phyloP scores from a whole-genome alignment of 495 filamentous ascomycete genomes.

The Hypomontagnella submonticulosa region DNA sequence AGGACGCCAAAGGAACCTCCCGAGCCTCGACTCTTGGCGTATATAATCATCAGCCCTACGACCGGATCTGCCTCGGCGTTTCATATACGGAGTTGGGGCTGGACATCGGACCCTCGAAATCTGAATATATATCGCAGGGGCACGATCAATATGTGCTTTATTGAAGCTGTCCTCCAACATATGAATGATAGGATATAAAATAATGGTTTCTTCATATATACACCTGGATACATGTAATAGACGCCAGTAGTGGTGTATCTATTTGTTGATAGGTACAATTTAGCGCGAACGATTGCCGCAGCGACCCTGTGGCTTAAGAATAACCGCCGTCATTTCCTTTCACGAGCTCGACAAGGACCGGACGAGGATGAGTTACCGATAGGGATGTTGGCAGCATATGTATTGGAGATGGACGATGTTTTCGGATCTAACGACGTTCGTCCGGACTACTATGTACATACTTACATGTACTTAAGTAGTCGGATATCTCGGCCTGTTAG shows the following conservation, averaged over 20 bases:
- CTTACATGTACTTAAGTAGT: conserved; percentile 10
- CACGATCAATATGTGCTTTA: neutral
- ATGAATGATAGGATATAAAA: neutral
- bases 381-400: too few species aligned
- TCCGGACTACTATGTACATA: too few species aligned
- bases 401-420: too few species aligned
- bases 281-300: neutral
- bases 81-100: conserved; percentile 10
- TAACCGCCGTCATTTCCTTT: conserved; percentile 9
- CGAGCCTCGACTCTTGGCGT: conserved; percentile 20
- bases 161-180: neutral
- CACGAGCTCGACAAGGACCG: conserved; percentile 6
- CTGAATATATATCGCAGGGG: neutral
- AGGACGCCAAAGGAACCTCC: neutral
- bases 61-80: conserved; percentile 28
- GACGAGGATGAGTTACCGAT: neutral
- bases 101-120: neutral
- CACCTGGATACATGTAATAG: too few species aligned
- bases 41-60: conserved; percentile 38
- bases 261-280: too few species aligned
- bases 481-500: conserved; percentile 40
- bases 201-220: neutral
- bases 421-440: too few species aligned
- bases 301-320: conserved; percentile 2
- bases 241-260: too few species aligned